Evolutionary conservation across 345 rosid genomes (phyloP), one percentile per base, ranked within the genome.

Genomic region (Aquilaria malaccensis): DNA sequence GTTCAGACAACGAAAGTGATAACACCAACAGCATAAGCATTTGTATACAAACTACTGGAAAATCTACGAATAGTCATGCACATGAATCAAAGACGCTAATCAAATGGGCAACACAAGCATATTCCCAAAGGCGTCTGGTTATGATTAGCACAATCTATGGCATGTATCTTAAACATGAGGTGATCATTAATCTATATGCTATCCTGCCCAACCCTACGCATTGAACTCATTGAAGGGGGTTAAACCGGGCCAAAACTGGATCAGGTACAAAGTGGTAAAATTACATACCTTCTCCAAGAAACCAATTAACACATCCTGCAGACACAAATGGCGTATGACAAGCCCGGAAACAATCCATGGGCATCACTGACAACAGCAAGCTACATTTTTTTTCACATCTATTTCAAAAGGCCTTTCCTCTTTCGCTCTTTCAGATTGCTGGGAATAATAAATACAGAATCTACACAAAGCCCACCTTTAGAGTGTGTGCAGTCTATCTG

Each of bases 401-500:
- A 78, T 70, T 81, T 81, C 69, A 67, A 48, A 62, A 72, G 68
- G 52, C 77, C 79, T 67, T 63, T 79, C 72, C 74, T 80, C 73
- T 59, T 85, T 49, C 56, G 73, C 29, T 74, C 83, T 74, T 66
- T 82, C 80, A 92, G 67, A 59, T 82, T 76, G 59, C 82, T 85
- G 41, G 97, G 97, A 70, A 81, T 78, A 30, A 93, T 84, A 70
- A 73, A 89, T 66, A 93, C 98, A 50, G 96, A 76, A 83, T 87
- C 97, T 62, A 93, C 94, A 69, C 97, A 93, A 60, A 93, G 72
- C 62, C 98, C 97, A 2, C 96, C 97, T 77, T 89, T 89, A 1
- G 97, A 93, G 60, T 89, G 98, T 0, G 97, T 93, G 75, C 98
- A 93, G 55, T 87, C 98, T 33, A 89, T 89, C 87, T 89, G 98